These are phyloP conservation scores for Wickerhamomyces xylosicus DNA, from an alignment of 805 yeast species.

Conservation along the genomic window DNA sequence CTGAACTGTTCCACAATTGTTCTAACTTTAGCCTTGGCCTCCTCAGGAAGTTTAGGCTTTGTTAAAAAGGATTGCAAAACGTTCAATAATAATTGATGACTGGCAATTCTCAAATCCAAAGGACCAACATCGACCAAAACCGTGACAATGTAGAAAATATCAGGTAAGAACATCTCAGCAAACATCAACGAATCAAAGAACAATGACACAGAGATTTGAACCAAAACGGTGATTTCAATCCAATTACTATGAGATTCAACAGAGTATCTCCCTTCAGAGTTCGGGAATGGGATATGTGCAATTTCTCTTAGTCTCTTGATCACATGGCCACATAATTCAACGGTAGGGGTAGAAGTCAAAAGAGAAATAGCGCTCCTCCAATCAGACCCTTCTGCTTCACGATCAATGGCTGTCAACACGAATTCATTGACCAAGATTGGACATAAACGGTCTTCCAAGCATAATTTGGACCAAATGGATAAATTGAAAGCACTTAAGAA, in stretches of 20 bases:
- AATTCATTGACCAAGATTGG: slow-evolving; percentile 61
- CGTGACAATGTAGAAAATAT: slow-evolving; percentile 57
- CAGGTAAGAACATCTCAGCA: slow-evolving; percentile 60
- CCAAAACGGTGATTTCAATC: slow-evolving; percentile 62
- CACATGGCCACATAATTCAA: slow-evolving; percentile 61
- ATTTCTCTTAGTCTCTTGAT: slow-evolving; percentile 45
- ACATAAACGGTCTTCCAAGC: slow-evolving; percentile 49
- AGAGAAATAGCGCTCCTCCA: slow-evolving; percentile 56
- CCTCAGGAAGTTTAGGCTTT: slow-evolving; percentile 37
- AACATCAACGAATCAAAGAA: slow-evolving; percentile 60
- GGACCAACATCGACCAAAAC: slow-evolving; percentile 44
- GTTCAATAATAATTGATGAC: slow-evolving; percentile 55
- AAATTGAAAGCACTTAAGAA: slow-evolving; percentile 45
- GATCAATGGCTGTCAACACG: slow-evolving; percentile 62
- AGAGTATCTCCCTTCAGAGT: slow-evolving; percentile 28
- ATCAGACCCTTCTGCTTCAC: slow-evolving; percentile 63
- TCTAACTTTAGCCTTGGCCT: slow-evolving; percentile 31
- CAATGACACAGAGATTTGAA: slow-evolving; percentile 49
- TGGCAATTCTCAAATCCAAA: slow-evolving; percentile 42
- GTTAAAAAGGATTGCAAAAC: slow-evolving; percentile 59
- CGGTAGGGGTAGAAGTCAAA: slow-evolving; percentile 56
- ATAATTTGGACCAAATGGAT: slow-evolving; percentile 58
- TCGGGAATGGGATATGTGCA: slow-evolving; percentile 38
- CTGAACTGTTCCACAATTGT: slow-evolving; percentile 30
- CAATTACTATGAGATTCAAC: slow-evolving; percentile 48